A percentile compares a stretch with the other conserved stretches of the same genome.
Evolutionary conservation across 2,329 filamentous ascomycete genomes (phyloP).

Genomic region (Talaromyces sp.): DNA sequence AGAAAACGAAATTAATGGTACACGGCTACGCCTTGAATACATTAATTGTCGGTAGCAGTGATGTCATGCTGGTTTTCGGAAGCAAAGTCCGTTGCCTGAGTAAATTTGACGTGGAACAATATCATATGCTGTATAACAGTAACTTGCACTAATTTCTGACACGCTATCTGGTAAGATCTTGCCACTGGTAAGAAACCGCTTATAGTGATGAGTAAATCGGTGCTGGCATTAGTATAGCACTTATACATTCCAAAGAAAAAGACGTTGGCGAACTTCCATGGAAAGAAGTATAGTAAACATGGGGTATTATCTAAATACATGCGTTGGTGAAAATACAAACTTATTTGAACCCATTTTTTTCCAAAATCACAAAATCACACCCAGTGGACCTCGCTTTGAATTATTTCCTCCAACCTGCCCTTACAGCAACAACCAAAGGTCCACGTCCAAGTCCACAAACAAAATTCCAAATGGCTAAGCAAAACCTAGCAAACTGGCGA

Average conservation of each 20-base stretch:
- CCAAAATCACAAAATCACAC: background rate
- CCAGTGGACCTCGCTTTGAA: background rate
- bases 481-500: background rate
- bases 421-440: background rate
- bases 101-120: background rate
- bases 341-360: background rate
- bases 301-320: background rate
- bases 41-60: background rate
- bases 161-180: background rate
- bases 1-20: background rate
- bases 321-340: background rate
- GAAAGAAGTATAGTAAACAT: background rate
- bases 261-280: background rate
- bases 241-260: background rate
- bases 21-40: background rate
- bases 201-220: background rate
- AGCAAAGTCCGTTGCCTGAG: background rate
- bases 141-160: background rate
- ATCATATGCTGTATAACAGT: background rate
- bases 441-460: background rate
- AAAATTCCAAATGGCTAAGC: background rate
- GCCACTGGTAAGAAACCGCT: background rate
- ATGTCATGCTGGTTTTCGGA: conserved; percentile 12
- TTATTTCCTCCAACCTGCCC: background rate
- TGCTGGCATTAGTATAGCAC: background rate